Evolutionary conservation across 2,329 filamentous ascomycete species (phyloP).

Genomic region (Apiospora pterosperma): DNA sequence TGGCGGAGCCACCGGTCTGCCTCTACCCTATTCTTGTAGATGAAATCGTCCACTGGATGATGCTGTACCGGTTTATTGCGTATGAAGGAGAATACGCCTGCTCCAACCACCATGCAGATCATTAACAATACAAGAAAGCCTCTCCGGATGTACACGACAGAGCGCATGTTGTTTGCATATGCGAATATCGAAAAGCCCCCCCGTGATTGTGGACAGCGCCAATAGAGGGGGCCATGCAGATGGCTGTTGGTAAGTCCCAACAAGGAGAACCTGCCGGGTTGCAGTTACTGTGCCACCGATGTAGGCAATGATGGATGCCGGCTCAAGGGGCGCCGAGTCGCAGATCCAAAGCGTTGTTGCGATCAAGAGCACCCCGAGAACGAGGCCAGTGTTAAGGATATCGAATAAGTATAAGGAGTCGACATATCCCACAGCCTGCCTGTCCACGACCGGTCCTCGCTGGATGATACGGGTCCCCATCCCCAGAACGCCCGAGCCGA

Average conservation of each 20-base stretch:
- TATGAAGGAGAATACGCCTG: conserved; percentile 33
- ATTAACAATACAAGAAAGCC: conserved; percentile 37
- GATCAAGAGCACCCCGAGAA: conserved; percentile 40
- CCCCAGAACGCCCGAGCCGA: conserved; percentile 35
- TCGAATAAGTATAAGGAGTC: conserved; percentile 47
- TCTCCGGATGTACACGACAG: conserved; percentile 40
- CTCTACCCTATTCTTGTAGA: conserved; percentile 45
- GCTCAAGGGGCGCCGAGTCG: conserved; percentile 41
- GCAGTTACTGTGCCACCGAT: conserved; percentile 35
- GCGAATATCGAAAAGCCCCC: conserved; percentile 41
- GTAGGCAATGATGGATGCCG: conserved; percentile 40
- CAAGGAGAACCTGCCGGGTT: conserved; percentile 30
- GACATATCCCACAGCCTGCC: conserved; percentile 29
- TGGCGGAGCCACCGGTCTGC: conserved; percentile 47
- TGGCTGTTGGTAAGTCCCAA: conserved; percentile 44
- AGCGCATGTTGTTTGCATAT: conserved; percentile 40
- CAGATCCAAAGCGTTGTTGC: conserved; percentile 44
- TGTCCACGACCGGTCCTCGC: conserved; percentile 17
- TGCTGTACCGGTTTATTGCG: conserved; percentile 24
- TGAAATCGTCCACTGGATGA: conserved; percentile 47
- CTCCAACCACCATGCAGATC: conserved; percentile 31
- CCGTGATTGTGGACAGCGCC: conserved; percentile 35
- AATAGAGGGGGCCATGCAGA: conserved; percentile 32
- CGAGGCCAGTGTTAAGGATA: conserved; percentile 43
- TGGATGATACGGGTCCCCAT: conserved; percentile 27